These are phyloP conservation scores for Lachancea sp. DNA, from an alignment of 805 yeast species.

Conservation along the genomic window DNA sequence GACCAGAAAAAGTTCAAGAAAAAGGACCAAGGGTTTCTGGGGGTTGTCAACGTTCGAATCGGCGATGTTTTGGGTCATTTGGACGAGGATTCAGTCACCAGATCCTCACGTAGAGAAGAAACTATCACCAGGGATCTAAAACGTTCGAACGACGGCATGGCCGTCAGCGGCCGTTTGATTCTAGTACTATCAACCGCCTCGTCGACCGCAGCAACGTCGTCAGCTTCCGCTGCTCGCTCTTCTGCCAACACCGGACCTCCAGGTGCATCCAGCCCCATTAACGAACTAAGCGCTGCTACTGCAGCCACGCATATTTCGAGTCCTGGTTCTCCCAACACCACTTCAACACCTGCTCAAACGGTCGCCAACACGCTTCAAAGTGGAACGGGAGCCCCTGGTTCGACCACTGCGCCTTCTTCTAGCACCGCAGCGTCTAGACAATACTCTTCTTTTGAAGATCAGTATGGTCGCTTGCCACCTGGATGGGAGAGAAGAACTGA, in stretches of 20 bases:
- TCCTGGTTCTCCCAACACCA: conserved; percentile 15
- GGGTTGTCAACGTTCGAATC: conserved; percentile 86
- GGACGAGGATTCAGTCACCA: conserved; percentile 44
- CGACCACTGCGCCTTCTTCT: conserved; percentile 15
- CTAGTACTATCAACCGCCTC: conserved; percentile 50
- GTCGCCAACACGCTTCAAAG: conserved; percentile 29
- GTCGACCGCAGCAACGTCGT: conserved; percentile 1
- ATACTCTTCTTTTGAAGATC: conserved; percentile 93
- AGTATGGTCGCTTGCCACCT: conserved; percentile 90
- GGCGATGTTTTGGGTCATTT: conserved; percentile 64
- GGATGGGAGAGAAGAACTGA: conserved; percentile 99
- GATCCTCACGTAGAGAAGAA: conserved; percentile 45
- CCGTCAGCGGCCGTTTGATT: conserved; percentile 89
- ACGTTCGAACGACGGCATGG: conserved; percentile 82
- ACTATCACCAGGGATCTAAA: conserved; percentile 90
- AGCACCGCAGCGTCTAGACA: conserved; percentile 41
- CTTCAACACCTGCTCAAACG: conserved; percentile 25
- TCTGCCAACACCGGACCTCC: conserved; percentile 21
- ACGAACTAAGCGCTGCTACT: background rate
- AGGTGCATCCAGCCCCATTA: conserved; percentile 12
- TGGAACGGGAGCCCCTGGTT: conserved; percentile 20
- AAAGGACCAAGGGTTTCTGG: conserved; percentile 97
- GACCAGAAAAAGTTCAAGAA: conserved; percentile 96
- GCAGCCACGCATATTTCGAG: conserved; percentile 14
- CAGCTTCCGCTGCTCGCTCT: conserved; percentile 33